These are phyloP conservation scores for Rasamsonia emersonii DNA, from an alignment of 2,329 filamentous ascomycete genomes.

Conservation along the genomic window DNA sequence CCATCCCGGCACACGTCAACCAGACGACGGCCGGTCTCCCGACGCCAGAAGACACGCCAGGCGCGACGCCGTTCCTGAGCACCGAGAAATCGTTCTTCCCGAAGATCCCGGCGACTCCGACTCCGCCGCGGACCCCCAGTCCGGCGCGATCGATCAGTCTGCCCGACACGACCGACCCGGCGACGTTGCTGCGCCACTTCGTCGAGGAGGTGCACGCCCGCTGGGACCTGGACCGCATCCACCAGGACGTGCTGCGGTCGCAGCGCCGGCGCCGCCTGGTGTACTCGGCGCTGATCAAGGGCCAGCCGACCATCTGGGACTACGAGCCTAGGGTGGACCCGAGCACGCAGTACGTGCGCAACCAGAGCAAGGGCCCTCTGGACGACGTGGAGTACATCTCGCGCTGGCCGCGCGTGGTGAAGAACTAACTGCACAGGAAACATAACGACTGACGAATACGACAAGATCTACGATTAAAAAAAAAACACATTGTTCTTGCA, in stretches of 20 bases:
- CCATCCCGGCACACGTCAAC: conserved; percentile 29
- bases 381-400: conserved; percentile 35
- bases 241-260: conserved; percentile 61
- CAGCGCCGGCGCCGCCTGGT: conserved; percentile 73
- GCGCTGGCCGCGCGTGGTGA: conserved; percentile 32
- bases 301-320: conserved; percentile 76
- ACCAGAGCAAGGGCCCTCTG: conserved; percentile 32
- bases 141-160: conserved; percentile 26
- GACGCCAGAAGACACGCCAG: conserved; percentile 12
- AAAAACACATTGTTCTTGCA: conserved; percentile 3
- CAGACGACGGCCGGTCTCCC: conserved; percentile 16
- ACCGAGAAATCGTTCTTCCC: conserved; percentile 11
- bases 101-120: conserved; percentile 13
- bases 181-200: conserved; percentile 54
- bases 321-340: conserved; percentile 55
- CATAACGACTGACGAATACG: not conserved
- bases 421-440: conserved; percentile 16
- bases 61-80: conserved; percentile 8
- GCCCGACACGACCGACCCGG: conserved; percentile 24
- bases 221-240: conserved; percentile 77
- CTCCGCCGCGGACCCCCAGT: conserved; percentile 32
- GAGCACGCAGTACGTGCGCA: conserved; percentile 64
- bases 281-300: conserved; percentile 69
- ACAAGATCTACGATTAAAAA: no score
- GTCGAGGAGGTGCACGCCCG: conserved; percentile 61